These are phyloP conservation scores for Umbelopsis isabellina DNA, from an alignment of 192 early-diverging fungal genomes.

Conservation along the genomic window DNA sequence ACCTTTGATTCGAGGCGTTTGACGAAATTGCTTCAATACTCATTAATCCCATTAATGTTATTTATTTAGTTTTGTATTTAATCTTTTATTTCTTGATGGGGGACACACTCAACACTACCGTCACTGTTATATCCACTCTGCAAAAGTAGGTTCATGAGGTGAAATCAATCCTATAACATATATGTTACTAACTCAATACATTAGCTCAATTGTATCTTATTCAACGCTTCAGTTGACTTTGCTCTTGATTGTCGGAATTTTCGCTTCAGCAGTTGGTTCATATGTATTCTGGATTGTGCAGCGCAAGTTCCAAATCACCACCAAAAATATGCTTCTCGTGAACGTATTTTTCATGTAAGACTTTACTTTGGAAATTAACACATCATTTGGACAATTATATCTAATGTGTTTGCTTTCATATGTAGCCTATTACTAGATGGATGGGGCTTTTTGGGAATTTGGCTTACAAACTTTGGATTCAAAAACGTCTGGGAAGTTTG, in stretches of 20 bases:
- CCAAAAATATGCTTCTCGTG: conserved; percentile 13
- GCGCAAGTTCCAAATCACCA: neutral
- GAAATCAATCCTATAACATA: no score
- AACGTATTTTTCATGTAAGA: conserved; percentile 11
- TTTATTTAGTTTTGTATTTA: neutral
- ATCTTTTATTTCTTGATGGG: conserved; percentile 23
- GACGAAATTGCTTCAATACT: neutral
- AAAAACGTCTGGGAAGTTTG: conserved; percentile 23
- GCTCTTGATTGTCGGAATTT: conserved; percentile 9
- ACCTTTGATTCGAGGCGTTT: neutral
- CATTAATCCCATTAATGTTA: neutral
- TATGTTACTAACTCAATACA: neutral
- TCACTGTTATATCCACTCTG: conserved; percentile 1
- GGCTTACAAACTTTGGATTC: conserved; percentile 15
- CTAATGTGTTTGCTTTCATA: neutral
- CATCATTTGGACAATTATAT: no score
- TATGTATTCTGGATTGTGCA: conserved; percentile 20
- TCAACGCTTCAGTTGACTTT: conserved; percentile 14
- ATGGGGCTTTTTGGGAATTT: conserved; percentile 22
- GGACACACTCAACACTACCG: conserved; percentile 12
- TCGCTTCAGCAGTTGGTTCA: conserved; percentile 13
- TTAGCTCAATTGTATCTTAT: conserved; percentile 5
- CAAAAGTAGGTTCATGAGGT: conserved; percentile 15
- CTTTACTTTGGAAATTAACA: neutral
- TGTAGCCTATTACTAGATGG: conserved; percentile 8